Base-by-base conservation (phyloP, 352 stramenopile species). In the Phytophthora foliorum region DNA sequence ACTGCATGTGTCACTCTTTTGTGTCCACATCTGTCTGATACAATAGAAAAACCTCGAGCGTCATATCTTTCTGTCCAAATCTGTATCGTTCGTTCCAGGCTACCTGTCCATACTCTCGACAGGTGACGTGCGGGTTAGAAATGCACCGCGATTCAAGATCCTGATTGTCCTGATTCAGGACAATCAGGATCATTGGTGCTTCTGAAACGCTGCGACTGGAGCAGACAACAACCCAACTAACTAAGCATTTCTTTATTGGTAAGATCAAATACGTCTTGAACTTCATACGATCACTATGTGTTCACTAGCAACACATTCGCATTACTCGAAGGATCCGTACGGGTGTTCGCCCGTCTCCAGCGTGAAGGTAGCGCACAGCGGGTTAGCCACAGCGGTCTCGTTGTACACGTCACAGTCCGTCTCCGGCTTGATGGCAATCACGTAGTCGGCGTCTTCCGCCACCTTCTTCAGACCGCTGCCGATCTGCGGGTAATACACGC, bases 321-420 rank as follows among this genome's bases (percentile, higher is more conserved):
- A 57, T 72, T 72, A 72, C 66, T 74, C 66, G 24, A 74, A 74
- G 8, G 66, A 74, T 31, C 66, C 66, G 24, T 66, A 75, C 42
- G 67, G 61, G 67, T 75, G 62, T 11, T 67, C 61, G 31, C 67
- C 67, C 19, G 67, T 75, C 49, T 70, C 44, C 22, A 75, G 61
- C 7, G 54, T 71, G 55, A 75, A 75, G 13, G 67, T 75, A 4
- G 67, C 55, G 36, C 67, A 75, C 29, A 75, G 49, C 31, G 75
- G 65, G 32, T 85, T 80, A 11, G 63, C 63, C 4, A 59, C 58
- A 2, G 49, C 56, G 0, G 67, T 75, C 49, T 66, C 44, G 53
- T 78, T 75, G 80, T 91, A 84, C 44, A 89, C 79, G n/a, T 89
- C 66, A 59, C 89, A 96, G 70, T 92, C 88, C 22, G 74, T 86